A percentile compares a stretch with the other conserved stretches of the same genome.
Evolutionary conservation across 768 basidiomycete species (phyloP).

Genomic region (Termitomyces sp.): DNA sequence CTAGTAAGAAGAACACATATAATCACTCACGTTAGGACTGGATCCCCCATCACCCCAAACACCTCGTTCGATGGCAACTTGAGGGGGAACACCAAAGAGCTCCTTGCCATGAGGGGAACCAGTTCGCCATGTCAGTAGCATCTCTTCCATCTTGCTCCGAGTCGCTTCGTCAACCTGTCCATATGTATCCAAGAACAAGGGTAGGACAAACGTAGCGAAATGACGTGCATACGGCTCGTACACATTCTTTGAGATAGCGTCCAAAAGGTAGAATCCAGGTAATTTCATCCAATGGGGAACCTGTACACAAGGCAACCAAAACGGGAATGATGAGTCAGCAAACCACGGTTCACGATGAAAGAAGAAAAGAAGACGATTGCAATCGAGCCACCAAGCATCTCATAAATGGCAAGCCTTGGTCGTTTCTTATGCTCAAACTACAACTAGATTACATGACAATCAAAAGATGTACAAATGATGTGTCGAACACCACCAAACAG

Average conservation of each 20-base stretch:
- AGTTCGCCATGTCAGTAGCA: constrained; percentile 92
- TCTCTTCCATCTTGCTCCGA: constrained; percentile 95
- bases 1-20: constrained; percentile 2
- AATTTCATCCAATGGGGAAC: constrained; percentile 88
- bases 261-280: constrained; percentile 91
- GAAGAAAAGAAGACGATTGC: constrained; percentile 4
- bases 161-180: constrained; percentile 79
- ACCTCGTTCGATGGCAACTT: constrained; percentile 80
- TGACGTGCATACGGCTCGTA: constrained; percentile 88
- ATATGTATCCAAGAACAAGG: constrained; percentile 86
- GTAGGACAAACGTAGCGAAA: constrained; percentile 79
- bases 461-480: constrained; percentile 16
- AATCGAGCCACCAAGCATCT: constrained; percentile 20
- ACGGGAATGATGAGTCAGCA: constrained; percentile 68
- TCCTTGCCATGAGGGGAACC: constrained; percentile 79
- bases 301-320: constrained; percentile 44
- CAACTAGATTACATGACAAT: constrained; percentile 40
- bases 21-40: constrained; percentile 34
- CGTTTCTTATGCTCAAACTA: constrained; percentile 38
- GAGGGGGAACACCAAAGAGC: constrained; percentile 79
- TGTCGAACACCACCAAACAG: constrained; percentile 10
- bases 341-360: constrained; percentile 35
- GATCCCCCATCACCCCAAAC: constrained; percentile 66
- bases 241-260: constrained; percentile 96
- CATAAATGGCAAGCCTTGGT: constrained; percentile 26